Evolutionary conservation across 2,329 filamentous ascomycete genomes (phyloP).

Genomic region (Elsinoe necatrix): DNA sequence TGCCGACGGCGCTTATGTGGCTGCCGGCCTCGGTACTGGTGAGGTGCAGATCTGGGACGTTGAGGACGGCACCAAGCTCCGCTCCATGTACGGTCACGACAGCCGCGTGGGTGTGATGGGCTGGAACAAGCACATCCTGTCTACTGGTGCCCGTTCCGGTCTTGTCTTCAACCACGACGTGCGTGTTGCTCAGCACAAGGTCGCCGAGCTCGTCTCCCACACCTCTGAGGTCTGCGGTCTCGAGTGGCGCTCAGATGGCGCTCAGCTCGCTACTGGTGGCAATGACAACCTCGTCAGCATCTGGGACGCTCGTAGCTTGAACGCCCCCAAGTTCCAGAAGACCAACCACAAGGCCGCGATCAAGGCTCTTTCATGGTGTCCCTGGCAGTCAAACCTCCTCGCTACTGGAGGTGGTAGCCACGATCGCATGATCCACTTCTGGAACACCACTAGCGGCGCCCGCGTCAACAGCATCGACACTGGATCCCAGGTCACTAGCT

Average conservation of each 20-base stretch:
- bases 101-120: conserved; percentile 96
- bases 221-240: conserved; percentile 96
- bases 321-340: conserved; percentile 97
- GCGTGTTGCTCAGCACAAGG: conserved; percentile 94
- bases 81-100: conserved; percentile 97
- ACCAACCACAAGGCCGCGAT: conserved; percentile 98
- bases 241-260: conserved; percentile 93
- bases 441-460: conserved; percentile 96
- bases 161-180: conserved; percentile 99
- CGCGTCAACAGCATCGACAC: conserved; percentile 99
- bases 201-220: conserved; percentile 92
- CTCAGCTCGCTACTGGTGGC: conserved; percentile 92
- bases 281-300: conserved; percentile 99
- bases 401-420: conserved; percentile 94
- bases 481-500: conserved; percentile 90
- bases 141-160: conserved; percentile 86
- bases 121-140: conserved; percentile 97
- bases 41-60: conserved; percentile 99
- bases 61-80: conserved; percentile 86
- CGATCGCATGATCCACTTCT: conserved; percentile 98
- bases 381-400: conserved; percentile 95
- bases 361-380: conserved; percentile 97
- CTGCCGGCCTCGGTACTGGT: conserved; percentile 86
- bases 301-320: conserved; percentile 92
- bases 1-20: conserved; percentile 90